Conservation (phyloP, 331 rosid species). For the Quercus tomentella region DNA sequence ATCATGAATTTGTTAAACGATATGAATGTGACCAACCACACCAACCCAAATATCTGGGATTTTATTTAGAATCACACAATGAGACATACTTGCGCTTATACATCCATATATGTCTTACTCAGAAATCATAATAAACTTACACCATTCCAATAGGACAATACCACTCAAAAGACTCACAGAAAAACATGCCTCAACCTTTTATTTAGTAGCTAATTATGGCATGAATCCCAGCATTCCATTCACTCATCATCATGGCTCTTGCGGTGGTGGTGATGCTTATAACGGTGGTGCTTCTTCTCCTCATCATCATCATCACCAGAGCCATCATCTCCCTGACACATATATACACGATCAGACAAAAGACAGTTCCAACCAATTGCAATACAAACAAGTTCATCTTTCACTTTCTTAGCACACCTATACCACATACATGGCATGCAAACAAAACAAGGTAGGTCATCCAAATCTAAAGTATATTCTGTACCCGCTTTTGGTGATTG, state of each 20-base stretch:
- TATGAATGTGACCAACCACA: background rate
- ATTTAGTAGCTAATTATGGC: conserved; percentile 53
- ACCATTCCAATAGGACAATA: background rate
- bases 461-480: too few species aligned
- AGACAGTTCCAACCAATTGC: background rate
- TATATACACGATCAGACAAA: conserved; percentile 3
- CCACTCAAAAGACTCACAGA: conserved; percentile 22
- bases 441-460: too few species aligned
- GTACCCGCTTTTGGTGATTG: too few species aligned
- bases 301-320: conserved; percentile 46
- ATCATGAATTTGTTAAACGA: background rate
- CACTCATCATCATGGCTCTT: conserved; percentile 69
- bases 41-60: conserved; percentile 19
- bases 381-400: too few species aligned
- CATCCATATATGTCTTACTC: background rate
- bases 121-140: conserved; percentile 9
- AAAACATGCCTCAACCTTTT: conserved; percentile 40
- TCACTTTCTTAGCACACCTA: too few species aligned
- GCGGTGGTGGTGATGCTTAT: conserved; percentile 50
- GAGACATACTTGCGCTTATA: conserved; percentile 11
- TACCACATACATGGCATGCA: too few species aligned
- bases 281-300: conserved; percentile 41
- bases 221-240: conserved; percentile 27
- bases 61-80: conserved; percentile 20
- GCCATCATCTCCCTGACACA: conserved; percentile 52